These are phyloP conservation scores for Thraustochytrium sp. DNA, from an alignment of 352 stramenopile species.

Conservation along the genomic window DNA sequence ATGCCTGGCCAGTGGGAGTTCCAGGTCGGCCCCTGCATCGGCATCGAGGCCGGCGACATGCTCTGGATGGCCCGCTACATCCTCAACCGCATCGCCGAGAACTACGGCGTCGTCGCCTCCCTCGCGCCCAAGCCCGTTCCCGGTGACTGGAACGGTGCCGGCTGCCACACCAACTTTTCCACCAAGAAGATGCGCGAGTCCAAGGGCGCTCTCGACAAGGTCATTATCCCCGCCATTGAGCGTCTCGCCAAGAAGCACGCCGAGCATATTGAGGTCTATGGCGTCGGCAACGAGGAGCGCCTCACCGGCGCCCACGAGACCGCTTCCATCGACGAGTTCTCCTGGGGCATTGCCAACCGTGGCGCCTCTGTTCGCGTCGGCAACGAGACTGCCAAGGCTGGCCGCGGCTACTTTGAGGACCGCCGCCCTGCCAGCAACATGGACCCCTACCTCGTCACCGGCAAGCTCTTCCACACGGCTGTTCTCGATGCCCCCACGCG, in stretches of 20 bases:
- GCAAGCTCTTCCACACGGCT: constrained; percentile 50
- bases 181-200: constrained; percentile 90
- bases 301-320: constrained; percentile 91
- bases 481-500: no score
- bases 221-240: constrained; percentile 71
- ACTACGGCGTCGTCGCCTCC: constrained; percentile 93
- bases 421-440: constrained; percentile 73
- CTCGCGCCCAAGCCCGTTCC: constrained; percentile 96
- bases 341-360: no score
- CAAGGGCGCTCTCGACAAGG: constrained; percentile 26
- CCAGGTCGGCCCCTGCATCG: constrained; percentile 89
- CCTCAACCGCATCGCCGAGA: constrained; percentile 88
- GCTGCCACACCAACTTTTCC: constrained; percentile 91
- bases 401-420: constrained; percentile 74
- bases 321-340: constrained; percentile 87
- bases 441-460: constrained; percentile 76
- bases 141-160: constrained; percentile 93
- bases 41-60: constrained; percentile 91
- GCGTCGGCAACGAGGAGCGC: constrained; percentile 88
- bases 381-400: constrained; percentile 72
- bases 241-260: constrained; percentile 78
- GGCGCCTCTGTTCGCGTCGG: constrained; percentile 84
- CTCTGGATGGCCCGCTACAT: constrained; percentile 95
- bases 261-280: constrained; percentile 92
- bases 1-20: no score